Evolutionary conservation across 768 basidiomycete species (phyloP).

Genomic region (Coprinellus aureogranulatus): DNA sequence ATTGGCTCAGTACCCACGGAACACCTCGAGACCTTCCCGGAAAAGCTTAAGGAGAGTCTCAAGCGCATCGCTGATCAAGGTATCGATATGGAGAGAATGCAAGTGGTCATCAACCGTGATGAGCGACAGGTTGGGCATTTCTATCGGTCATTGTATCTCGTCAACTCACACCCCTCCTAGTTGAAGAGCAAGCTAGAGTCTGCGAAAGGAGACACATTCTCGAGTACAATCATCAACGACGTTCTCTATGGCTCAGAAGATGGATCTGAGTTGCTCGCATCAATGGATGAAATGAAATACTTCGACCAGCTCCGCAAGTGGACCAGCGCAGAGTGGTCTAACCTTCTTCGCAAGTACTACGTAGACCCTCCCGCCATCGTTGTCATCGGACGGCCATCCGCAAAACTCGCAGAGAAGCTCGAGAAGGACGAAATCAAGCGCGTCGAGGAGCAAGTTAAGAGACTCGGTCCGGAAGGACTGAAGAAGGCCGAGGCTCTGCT

Average conservation of each 20-base stretch:
- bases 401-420: conserved; percentile 73
- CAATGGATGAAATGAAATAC: conserved; percentile 77
- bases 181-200: conserved; percentile 83
- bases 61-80: conserved; percentile 61
- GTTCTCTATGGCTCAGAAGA: conserved; percentile 83
- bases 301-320: conserved; percentile 68
- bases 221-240: conserved; percentile 71
- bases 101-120: conserved; percentile 80
- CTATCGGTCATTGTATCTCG: conserved; percentile 7
- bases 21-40: conserved; percentile 69
- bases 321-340: conserved; percentile 74
- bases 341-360: conserved; percentile 74
- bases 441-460: conserved; percentile 61
- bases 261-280: conserved; percentile 70
- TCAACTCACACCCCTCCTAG: conserved; percentile 32
- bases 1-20: conserved; percentile 82
- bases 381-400: conserved; percentile 88
- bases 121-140: conserved; percentile 67
- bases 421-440: conserved; percentile 80
- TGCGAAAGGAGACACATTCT: conserved; percentile 77
- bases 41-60: conserved; percentile 66
- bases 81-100: conserved; percentile 89
- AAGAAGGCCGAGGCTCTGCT: conserved; percentile 63
- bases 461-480: conserved; percentile 80
- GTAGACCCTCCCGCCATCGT: conserved; percentile 69